Percentiles rank a stretch among this genome's conserved stretches.
These are phyloP conservation scores for Aechmea fasciata DNA, from an alignment of 176 grass and related monocot species.

Conservation along the genomic window DNA sequence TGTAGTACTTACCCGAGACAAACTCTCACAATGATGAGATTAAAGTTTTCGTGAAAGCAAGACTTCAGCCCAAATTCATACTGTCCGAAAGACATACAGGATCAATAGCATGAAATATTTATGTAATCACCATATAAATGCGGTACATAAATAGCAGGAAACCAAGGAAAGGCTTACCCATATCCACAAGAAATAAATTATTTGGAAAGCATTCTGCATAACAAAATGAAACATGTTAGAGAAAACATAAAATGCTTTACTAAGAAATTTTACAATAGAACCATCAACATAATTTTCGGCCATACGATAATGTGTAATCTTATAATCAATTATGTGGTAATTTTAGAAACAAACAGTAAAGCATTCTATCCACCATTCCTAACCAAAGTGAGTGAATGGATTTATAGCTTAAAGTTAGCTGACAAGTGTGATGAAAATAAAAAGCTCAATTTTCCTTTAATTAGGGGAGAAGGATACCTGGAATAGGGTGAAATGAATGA, in stretches of 20 bases:
- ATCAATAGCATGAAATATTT: conserved; percentile 1
- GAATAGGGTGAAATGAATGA: conserved; percentile 92
- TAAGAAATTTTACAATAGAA: background rate
- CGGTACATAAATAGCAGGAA: background rate
- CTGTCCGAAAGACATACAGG: conserved; percentile 25
- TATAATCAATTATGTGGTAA: background rate
- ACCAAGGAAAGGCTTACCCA: conserved; percentile 37
- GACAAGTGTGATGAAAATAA: background rate
- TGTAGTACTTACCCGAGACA: conserved; percentile 58
- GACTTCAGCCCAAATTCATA: conserved; percentile 89
- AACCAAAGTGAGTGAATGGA: background rate
- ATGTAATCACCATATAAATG: background rate
- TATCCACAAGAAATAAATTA: conserved; percentile 98
- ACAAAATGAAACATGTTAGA: conserved; percentile 4
- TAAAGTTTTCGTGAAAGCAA: conserved; percentile 70
- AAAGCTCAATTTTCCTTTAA: background rate
- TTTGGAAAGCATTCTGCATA: conserved; percentile 79
- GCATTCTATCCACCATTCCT: background rate
- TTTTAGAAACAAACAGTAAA: background rate
- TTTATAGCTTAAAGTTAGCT: background rate
- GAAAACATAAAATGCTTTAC: background rate
- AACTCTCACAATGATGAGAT: conserved; percentile 45
- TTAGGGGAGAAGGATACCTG: conserved; percentile 26
- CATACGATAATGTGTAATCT: background rate
- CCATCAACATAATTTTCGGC: background rate